Percentiles rank a stretch among this genome's conserved stretches.
phyloP scores from a whole-genome alignment of 2,329 filamentous ascomycete genomes.

The Fusarium paranaense region DNA sequence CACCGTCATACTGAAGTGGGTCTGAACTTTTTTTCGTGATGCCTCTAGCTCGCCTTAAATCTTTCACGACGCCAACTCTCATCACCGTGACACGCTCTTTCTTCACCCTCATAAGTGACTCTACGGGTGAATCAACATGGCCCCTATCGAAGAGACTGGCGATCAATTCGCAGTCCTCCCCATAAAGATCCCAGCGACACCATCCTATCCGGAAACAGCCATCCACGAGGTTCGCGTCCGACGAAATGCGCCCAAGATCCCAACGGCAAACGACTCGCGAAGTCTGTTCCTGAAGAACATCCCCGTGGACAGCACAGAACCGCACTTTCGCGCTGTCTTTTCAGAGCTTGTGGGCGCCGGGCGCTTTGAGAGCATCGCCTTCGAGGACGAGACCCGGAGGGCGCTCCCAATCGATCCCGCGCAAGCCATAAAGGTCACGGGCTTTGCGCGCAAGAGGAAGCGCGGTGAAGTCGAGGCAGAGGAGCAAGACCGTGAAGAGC shows the following conservation, averaged over 20 bases:
- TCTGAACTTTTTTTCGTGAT: slow-evolving; percentile 37
- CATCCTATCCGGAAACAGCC: slow-evolving; percentile 70
- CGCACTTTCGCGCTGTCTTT: slow-evolving; percentile 82
- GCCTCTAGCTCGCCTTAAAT: slow-evolving; percentile 3
- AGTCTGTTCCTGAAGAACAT: slow-evolving; percentile 93
- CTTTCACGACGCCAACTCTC: not conserved
- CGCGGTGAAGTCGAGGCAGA: slow-evolving; percentile 65
- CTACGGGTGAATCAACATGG: slow-evolving; percentile 41
- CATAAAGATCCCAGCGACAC: slow-evolving; percentile 71
- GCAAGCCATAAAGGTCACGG: slow-evolving; percentile 57
- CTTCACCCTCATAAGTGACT: not conserved
- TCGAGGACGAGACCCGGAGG: slow-evolving; percentile 71
- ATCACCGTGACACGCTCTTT: not conserved
- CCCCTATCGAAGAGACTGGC: slow-evolving; percentile 36
- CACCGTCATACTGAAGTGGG: slow-evolving; percentile 27
- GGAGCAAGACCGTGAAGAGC: slow-evolving; percentile 65
- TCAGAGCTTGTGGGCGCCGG: slow-evolving; percentile 79
- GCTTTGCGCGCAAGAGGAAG: slow-evolving; percentile 56
- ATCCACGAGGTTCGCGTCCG: slow-evolving; percentile 90
- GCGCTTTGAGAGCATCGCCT: slow-evolving; percentile 81
- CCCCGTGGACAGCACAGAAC: slow-evolving; percentile 83
- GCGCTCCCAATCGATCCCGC: slow-evolving; percentile 58
- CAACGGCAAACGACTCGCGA: slow-evolving; percentile 78
- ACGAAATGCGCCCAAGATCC: slow-evolving; percentile 82
- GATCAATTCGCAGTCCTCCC: slow-evolving; percentile 77